These are phyloP conservation scores for Diaporthe helianthi DNA, from an alignment of 2,329 filamentous ascomycete genomes.

Conservation along the genomic window DNA sequence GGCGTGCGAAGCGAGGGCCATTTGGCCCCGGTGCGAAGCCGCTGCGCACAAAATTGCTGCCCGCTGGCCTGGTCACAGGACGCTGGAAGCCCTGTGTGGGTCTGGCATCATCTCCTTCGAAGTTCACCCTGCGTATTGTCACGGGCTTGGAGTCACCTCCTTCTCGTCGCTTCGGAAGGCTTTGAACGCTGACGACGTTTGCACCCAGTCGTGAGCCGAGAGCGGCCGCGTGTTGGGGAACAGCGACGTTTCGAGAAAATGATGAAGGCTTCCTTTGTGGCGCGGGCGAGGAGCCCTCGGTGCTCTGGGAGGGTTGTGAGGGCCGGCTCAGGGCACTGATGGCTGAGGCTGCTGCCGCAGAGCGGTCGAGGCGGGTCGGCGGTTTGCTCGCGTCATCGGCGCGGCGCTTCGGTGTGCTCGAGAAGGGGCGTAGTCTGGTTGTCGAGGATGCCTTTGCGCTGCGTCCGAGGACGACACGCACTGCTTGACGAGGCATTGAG, in stretches of 20 bases:
- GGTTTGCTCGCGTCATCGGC: conserved; percentile 24
- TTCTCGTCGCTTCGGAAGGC: conserved; percentile 22
- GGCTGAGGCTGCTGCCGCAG: conserved; percentile 33
- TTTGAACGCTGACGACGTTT: conserved; percentile 32
- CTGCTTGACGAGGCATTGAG: conserved; percentile 34
- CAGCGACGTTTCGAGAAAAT: neutral
- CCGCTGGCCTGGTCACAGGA: neutral
- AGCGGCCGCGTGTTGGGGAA: neutral
- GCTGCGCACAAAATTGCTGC: neutral
- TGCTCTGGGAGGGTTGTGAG: neutral
- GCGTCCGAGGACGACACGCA: conserved; percentile 35
- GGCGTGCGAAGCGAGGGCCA: neutral
- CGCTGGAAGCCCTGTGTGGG: neutral
- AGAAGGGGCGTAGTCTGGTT: conserved; percentile 27
- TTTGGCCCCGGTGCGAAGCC: neutral
- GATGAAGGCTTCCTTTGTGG: neutral
- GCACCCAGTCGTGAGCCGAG: conserved; percentile 5
- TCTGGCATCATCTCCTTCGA: neutral
- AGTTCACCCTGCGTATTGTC: neutral
- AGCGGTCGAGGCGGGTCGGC: conserved; percentile 27
- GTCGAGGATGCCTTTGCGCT: conserved; percentile 18
- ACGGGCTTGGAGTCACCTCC: neutral
- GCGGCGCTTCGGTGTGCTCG: conserved; percentile 23
- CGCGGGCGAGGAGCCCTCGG: neutral
- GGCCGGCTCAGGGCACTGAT: conserved; percentile 29